Evolutionary conservation across 768 basidiomycete genomes (phyloP), one percentile per base, ranked within the genome.

Genomic region (Suillus hirtellus): DNA sequence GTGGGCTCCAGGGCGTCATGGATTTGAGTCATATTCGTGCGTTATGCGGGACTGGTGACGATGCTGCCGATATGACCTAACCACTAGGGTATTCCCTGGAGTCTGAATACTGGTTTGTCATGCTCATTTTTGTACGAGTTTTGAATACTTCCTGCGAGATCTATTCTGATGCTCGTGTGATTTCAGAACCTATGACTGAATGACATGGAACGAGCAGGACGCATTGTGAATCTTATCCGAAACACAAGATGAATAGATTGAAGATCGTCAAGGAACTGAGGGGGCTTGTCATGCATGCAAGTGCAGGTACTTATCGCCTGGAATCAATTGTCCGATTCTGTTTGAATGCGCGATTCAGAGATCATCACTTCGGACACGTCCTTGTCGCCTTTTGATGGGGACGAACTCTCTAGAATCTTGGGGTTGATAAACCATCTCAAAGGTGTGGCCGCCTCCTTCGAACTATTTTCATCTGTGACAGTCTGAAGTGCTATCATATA

Each of bases 41-140:
- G 61, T 60, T 11, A 21, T 12, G 42, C n/a, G 2, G 21, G 15
- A 37, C 14, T 35, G n/a, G n/a, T 43, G 10, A 15, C 21, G 35
- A 37, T 10, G 2, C 40, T 1, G n/a, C 31, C 8, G 38, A 21
- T 44, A 24, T 38, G 14, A 49, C 27, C 58, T 19, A 6, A 34
- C n/a, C 6, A 38, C 19, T 37, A 63, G 62, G 42, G 12, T 34
- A 63, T 47, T 35, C 44, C 31, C 10, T 63, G 35, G 43, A 47
- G 42, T 35, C 62, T n/a, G 55, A 63, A 56, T 63, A 60, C 38
- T 63, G 62, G 62, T 63, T 7, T 58, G 38, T 58, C 17, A 19
- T 17, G 17, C 17, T 2, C 17, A 12, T 42, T 58, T 17, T 43
- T 58, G 55, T 58, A 58, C 17, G 55, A 58, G 21, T 58, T 58